Conservation (phyloP, 768 basidiomycete species). For the Kwoniella shandongensis region DNA sequence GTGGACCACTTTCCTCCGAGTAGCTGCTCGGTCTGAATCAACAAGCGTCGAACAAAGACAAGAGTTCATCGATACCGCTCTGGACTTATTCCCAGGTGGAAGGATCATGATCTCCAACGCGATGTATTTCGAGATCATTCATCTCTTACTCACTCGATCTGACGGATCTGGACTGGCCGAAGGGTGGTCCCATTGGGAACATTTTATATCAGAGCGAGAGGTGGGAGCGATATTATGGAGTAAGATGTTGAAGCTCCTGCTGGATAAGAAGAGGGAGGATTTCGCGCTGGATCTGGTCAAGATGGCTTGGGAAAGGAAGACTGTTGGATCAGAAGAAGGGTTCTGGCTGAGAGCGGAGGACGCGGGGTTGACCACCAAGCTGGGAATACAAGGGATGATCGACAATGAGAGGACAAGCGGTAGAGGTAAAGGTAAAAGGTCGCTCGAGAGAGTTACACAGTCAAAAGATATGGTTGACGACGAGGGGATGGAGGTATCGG, state of each 20-base stretch:
- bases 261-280: slow-evolving; percentile 6
- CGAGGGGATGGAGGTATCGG: slow-evolving; percentile 4
- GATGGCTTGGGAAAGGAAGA: slow-evolving; percentile 4
- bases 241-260: slow-evolving; percentile 10
- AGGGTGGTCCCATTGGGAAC: slow-evolving; percentile 12
- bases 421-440: background rate
- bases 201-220: background rate
- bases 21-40: background rate
- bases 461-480: background rate
- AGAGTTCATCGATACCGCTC: slow-evolving; percentile 10
- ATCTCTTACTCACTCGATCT: background rate
- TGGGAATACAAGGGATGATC: slow-evolving; percentile 1
- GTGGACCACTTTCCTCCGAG: slow-evolving; percentile 14
- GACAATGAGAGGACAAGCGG: background rate
- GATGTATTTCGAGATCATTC: slow-evolving; percentile 13
- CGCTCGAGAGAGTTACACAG: background rate
- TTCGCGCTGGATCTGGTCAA: slow-evolving; percentile 17
- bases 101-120: slow-evolving; percentile 3
- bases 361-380: slow-evolving; percentile 1
- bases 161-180: slow-evolving; percentile 12
- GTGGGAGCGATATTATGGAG: background rate
- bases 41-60: slow-evolving; percentile 6
- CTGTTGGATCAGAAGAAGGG: background rate
- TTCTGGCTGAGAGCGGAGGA: slow-evolving; percentile 16
- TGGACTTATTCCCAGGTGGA: slow-evolving; percentile 19